phyloP scores from a whole-genome alignment of 2,329 filamentous ascomycete genomes.

The Zasmidium citrigriseum region DNA sequence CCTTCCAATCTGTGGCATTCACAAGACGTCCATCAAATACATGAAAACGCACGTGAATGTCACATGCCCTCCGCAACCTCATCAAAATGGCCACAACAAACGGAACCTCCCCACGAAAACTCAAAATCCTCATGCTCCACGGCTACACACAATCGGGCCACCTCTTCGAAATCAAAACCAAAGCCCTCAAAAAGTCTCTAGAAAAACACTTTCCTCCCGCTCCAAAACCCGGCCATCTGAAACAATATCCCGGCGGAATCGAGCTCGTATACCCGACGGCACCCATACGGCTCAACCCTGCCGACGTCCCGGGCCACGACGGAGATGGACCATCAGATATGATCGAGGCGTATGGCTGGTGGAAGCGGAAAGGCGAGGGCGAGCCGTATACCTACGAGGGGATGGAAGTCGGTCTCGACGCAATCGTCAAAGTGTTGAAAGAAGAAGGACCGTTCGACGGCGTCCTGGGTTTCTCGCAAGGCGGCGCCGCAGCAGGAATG shows the following conservation, averaged over 20 bases:
- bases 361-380: slow-evolving; percentile 66
- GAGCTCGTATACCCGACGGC: slow-evolving; percentile 51
- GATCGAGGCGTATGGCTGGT: slow-evolving; percentile 75
- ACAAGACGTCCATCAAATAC: neutral
- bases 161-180: slow-evolving; percentile 84
- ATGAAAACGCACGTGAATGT: neutral
- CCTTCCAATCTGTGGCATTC: neutral
- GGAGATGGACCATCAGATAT: slow-evolving; percentile 44
- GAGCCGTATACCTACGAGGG: slow-evolving; percentile 61
- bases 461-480: slow-evolving; percentile 81
- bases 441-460: slow-evolving; percentile 72
- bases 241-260: slow-evolving; percentile 40
- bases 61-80: neutral
- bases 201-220: slow-evolving; percentile 69
- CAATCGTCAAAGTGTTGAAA: slow-evolving; percentile 63
- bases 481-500: slow-evolving; percentile 70
- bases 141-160: slow-evolving; percentile 89
- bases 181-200: slow-evolving; percentile 79
- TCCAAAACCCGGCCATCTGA: slow-evolving; percentile 46
- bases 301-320: slow-evolving; percentile 62
- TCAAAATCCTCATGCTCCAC: slow-evolving; percentile 54
- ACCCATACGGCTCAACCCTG: slow-evolving; percentile 43
- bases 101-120: slow-evolving; percentile 23
- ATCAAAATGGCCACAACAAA: slow-evolving; percentile 15
- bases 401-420: slow-evolving; percentile 66